A percentile compares a stretch with the other conserved stretches of the same genome.
These are phyloP conservation scores for Petunia axillaris DNA, from an alignment of 257 asterid species.

Conservation along the genomic window DNA sequence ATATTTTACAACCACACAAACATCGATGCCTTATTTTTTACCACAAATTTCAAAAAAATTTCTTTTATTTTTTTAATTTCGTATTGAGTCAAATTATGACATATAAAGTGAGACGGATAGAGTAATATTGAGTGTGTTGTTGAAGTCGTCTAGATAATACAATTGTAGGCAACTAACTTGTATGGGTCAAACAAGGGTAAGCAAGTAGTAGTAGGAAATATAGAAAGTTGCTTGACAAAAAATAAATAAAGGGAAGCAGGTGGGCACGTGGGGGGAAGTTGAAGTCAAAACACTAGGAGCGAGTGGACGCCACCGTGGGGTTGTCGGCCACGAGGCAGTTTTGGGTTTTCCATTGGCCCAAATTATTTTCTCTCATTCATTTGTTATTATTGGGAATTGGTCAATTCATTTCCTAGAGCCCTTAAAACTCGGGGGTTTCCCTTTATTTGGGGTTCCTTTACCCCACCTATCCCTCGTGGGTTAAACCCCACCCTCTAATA, in stretches of 20 bases:
- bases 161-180: background rate
- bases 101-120: no score
- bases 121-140: no score
- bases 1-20: no score
- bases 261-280: conserved; percentile 4
- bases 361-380: background rate
- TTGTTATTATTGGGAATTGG: conserved; percentile 1
- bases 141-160: no score
- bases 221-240: background rate
- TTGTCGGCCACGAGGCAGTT: conserved; percentile 24
- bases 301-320: conserved; percentile 1
- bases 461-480: background rate
- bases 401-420: conserved; percentile 17
- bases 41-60: no score
- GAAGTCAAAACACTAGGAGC: background rate
- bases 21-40: no score
- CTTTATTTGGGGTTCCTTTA: background rate
- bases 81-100: no score
- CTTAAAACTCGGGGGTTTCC: conserved; percentile 19
- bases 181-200: no score
- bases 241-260: background rate
- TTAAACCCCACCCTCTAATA: background rate
- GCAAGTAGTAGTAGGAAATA: background rate
- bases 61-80: no score
- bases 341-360: background rate